Conservation (phyloP, 176 grass and related monocot genomes). For the Oryza longistaminata region DNA sequence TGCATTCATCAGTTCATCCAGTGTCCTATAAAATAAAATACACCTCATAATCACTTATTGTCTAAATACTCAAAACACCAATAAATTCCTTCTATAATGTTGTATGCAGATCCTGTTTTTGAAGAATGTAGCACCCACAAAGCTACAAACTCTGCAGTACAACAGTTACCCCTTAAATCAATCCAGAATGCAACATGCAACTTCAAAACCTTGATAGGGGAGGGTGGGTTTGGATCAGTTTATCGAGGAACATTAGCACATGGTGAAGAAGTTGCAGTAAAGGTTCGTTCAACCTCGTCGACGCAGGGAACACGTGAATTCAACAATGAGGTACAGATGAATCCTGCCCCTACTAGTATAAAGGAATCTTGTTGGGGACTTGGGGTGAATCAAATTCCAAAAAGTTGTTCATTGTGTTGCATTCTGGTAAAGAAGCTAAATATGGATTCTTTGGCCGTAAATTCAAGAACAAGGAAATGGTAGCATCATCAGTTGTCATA, state of each 20-base stretch:
- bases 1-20: not conserved
- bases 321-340: constrained; percentile 62
- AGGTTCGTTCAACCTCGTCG: constrained; percentile 65
- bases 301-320: constrained; percentile 77
- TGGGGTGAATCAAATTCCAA: not conserved
- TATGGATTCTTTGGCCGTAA: not conserved
- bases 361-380: not conserved
- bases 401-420: not conserved
- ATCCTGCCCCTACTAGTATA: constrained; percentile 11
- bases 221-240: constrained; percentile 78
- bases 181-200: constrained; percentile 60
- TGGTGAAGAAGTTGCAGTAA: constrained; percentile 77
- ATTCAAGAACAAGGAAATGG: not conserved
- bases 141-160: constrained; percentile 50
- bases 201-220: constrained; percentile 72
- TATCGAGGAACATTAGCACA: constrained; percentile 63
- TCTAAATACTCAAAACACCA: constrained; percentile 18
- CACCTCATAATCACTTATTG: not conserved
- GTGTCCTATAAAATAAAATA: not conserved
- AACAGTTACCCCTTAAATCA: constrained; percentile 58
- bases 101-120: constrained; percentile 62
- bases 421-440: not conserved
- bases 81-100: constrained; percentile 30
- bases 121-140: constrained; percentile 47
- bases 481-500: not conserved